Base-by-base conservation (phyloP, 2,329 filamentous ascomycete genomes). In the Epicoccum sorghinum region DNA sequence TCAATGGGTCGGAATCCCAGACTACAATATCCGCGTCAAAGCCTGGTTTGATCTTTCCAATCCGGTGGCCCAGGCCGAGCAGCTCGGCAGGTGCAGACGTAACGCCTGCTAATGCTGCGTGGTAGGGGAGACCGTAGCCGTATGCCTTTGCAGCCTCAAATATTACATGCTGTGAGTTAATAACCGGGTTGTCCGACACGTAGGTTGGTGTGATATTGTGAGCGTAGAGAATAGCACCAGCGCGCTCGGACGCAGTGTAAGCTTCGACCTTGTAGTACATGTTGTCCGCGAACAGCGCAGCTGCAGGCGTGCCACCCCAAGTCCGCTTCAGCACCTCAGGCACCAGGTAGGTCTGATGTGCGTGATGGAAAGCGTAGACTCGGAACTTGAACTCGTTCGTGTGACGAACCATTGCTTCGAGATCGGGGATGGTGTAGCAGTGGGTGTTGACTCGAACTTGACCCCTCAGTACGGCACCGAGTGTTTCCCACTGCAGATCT, bases 251-350 rank as follows among this genome's bases (percentile, higher is more conserved):
- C 0, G 82, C 87, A 4, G 83, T 77, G 61, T 87, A 88, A 0
- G 86, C 77, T 73, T 90, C 88, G 1, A 82, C 79, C 73, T 90
- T 89, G 79, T 89, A 90, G 69, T 83, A 88, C 84, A 89, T 89
- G 67, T 86, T 88, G 65, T 89, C 86, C 8, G 87, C 86, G 62
- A 90, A 90, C 3, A 89, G 75, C n/a, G 83, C 87, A 13, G 72
- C 75, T 8, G 75, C 74, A 4, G 71, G 67, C n/a, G 69, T 66
- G 7, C 71, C 74, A 18, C 75, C 75, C 52, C 71, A 77, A 2
- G 72, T 71, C 14, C 73, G 58, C 55, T 77, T 77, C 36, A 78
- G 58, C 1, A 85, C 79, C 69, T 90, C 87, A 0, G 87, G 87
- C 0, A 89, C 82, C 1, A 89, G 73, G 60, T 80, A 89, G 0